Evolutionary conservation across 768 basidiomycete genomes (phyloP).

Genomic region (Leucocoprinus birnbaumii): DNA sequence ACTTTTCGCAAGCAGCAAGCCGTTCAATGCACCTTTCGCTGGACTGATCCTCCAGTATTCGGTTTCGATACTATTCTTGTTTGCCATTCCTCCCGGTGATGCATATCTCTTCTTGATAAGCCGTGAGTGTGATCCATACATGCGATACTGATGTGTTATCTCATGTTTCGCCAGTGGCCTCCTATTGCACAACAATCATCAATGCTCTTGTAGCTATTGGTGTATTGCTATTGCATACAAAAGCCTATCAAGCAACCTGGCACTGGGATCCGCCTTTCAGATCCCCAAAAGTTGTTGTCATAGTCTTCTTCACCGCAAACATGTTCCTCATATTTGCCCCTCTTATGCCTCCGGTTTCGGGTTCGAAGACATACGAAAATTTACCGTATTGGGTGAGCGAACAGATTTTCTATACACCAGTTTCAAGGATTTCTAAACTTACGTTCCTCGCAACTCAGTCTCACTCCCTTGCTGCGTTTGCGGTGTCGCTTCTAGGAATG

Average conservation of each 20-base stretch:
- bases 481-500: conserved; percentile 45
- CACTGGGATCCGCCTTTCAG: conserved; percentile 67
- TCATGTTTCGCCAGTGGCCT: conserved; percentile 39
- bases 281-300: conserved; percentile 45
- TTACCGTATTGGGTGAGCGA: conserved; percentile 71
- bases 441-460: conserved; percentile 27
- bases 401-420: not conserved
- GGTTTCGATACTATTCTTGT: conserved; percentile 51
- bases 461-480: conserved; percentile 44
- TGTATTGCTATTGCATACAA: conserved; percentile 57
- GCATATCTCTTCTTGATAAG: conserved; percentile 72
- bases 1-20: conserved; percentile 54
- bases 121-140: conserved; percentile 35
- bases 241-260: conserved; percentile 33
- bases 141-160: no score
- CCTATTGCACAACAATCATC: conserved; percentile 55
- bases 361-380: conserved; percentile 47
- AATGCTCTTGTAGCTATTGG: conserved; percentile 62
- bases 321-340: conserved; percentile 62
- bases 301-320: conserved; percentile 63
- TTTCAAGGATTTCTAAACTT: no score
- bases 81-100: conserved; percentile 66
- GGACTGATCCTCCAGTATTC: conserved; percentile 65
- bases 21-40: conserved; percentile 52
- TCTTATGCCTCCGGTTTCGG: conserved; percentile 56